phyloP scores from a whole-genome alignment of 768 basidiomycete species.

The Podaxis sp. region DNA sequence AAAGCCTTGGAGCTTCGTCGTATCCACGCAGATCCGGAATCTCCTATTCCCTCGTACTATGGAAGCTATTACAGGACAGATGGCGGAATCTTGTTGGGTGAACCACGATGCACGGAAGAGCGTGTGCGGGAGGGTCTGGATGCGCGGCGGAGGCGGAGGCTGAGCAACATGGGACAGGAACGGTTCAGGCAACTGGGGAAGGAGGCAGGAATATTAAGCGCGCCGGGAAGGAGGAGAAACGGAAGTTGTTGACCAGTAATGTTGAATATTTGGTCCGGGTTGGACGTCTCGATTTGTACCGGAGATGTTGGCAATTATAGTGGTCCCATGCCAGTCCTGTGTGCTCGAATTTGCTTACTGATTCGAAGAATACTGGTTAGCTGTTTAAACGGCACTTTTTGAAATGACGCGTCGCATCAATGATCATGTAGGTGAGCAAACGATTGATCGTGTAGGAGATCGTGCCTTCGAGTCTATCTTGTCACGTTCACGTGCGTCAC shows the following conservation, averaged over 20 bases:
- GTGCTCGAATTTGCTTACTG: no score
- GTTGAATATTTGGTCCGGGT: not conserved
- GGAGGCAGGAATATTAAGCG: not conserved
- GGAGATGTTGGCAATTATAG: no score
- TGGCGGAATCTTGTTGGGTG: constrained; percentile 3
- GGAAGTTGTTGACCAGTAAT: constrained; percentile 7
- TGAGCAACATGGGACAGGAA: not conserved
- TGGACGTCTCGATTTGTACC: no score
- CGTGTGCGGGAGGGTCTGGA: not conserved
- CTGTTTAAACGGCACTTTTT: not conserved
- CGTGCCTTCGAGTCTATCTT: not conserved
- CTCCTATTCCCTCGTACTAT: no score
- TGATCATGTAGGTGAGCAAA: not conserved
- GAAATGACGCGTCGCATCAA: not conserved
- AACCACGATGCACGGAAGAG: not conserved
- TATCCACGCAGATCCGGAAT: no score
- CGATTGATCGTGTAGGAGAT: not conserved
- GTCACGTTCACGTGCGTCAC: constrained; percentile 12
- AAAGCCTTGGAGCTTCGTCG: no score
- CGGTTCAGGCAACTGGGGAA: not conserved
- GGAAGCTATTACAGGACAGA: constrained; percentile 6
- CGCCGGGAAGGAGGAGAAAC: not conserved
- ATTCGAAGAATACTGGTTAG: no score
- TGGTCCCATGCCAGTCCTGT: no score
- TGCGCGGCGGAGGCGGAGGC: not conserved